Base-by-base conservation (phyloP, 1,139 yeast species). In the Geotrichum histeridarum region DNA sequence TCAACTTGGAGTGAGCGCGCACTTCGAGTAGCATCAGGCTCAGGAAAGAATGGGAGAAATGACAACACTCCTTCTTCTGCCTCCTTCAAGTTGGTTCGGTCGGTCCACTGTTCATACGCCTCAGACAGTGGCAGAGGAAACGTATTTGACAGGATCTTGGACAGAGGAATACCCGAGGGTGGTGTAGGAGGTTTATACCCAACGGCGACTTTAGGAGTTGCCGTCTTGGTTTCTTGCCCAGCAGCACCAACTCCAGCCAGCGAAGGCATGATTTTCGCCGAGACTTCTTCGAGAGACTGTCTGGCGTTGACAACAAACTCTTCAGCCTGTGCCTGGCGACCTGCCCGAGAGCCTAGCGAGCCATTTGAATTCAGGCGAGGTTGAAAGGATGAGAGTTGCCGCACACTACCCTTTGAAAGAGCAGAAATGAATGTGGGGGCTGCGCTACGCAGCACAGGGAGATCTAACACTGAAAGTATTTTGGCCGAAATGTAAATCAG, bases 21-120 rank as follows among this genome's bases (percentile, higher is more conserved):
- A 8, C 60, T 60, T 42, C 88, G 71, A 37, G 68, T 73, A 6
- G 78, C 80, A 62, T 71, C 74, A 4, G 69, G 60, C 32, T 73
- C 69, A 0, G 91, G 88, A 64, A 69, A 83, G 63, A 84, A 85
- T 2, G 90, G 83, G 12, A 85, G 67, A 37, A 71, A 65, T 8
- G 82, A 75, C 8, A 78, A 60, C 1, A 79, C 70, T 17, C 63
- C 67, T 6, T 63, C 57, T 62, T 79, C 81, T 11, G 78, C 72
- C 44, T 69, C 64, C 3, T 62, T 63, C 7, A 75, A 61, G 0
- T 73, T 63, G 27, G 73, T 70, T 30, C 70, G 63, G 14, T 65
- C 62, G 63, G 73, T 69, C 78, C 81, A 78, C 51, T 77, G 76
- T 42, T 67, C 64, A 55, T 75, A 68, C 1, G 80, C 71, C 35